Conservation (phyloP, 257 asterid species). For the Osmanthus fragrans region DNA sequence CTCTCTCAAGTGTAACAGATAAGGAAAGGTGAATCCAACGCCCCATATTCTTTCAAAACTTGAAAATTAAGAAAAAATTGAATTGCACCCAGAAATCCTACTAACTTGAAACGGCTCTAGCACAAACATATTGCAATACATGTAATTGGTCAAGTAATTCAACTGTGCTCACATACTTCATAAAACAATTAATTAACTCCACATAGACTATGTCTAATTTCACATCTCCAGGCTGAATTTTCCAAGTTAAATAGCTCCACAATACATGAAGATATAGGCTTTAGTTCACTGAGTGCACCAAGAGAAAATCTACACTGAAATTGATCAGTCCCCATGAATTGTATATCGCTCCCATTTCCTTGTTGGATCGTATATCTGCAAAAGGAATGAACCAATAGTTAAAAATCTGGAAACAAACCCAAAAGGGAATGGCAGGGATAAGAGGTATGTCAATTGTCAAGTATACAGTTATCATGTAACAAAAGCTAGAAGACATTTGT, state of each 20-base stretch:
- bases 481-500: not conserved
- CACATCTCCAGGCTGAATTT: not conserved
- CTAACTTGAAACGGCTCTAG: not conserved
- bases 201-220: not conserved
- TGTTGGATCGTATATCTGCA: constrained; percentile 95
- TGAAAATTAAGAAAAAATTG: not conserved
- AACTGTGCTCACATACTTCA: not conserved
- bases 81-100: not conserved
- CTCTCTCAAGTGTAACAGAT: not conserved
- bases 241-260: not conserved
- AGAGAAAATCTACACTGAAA: not conserved
- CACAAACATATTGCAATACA: not conserved
- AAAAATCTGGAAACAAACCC: not conserved
- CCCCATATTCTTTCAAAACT: not conserved
- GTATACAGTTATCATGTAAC: not conserved
- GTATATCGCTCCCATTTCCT: constrained; percentile 92
- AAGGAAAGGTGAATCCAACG: not conserved
- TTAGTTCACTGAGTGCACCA: not conserved
- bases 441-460: not conserved
- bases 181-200: not conserved
- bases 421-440: not conserved
- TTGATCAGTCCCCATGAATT: constrained; percentile 78
- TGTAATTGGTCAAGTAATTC: not conserved
- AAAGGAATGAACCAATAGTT: constrained; percentile 11
- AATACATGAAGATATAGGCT: not conserved